Percentiles rank a stretch among this genome's conserved stretches.
phyloP scores from a whole-genome alignment of 768 basidiomycete species.

The Harrya chromipes region DNA sequence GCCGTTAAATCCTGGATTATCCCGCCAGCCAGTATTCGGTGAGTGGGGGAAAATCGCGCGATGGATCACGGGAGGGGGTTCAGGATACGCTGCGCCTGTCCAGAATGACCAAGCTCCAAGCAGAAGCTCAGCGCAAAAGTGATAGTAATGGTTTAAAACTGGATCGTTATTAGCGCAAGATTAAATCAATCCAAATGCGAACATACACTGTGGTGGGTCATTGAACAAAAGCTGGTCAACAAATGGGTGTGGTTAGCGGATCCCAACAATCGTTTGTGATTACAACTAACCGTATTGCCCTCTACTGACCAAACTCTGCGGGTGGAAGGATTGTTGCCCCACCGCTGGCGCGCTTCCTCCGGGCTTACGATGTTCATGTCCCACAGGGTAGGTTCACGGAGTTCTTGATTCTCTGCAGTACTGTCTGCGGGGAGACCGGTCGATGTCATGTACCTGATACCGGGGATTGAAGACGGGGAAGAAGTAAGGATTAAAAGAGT shows the following conservation, averaged over 20 bases:
- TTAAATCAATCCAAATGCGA: background rate
- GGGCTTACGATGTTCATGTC: slow-evolving; percentile 63
- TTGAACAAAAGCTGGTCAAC: slow-evolving; percentile 51
- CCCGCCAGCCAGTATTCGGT: slow-evolving; percentile 64
- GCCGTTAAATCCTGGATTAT: slow-evolving; percentile 70
- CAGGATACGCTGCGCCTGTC: slow-evolving; percentile 45
- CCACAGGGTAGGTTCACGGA: slow-evolving; percentile 61
- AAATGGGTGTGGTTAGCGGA: slow-evolving; percentile 5
- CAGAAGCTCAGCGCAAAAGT: slow-evolving; percentile 79
- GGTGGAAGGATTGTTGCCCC: slow-evolving; percentile 46
- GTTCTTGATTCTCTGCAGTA: slow-evolving; percentile 60
- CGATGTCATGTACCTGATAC: slow-evolving; percentile 58
- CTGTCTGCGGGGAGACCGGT: slow-evolving; percentile 57
- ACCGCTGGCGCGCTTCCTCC: slow-evolving; percentile 55
- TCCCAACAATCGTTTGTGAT: background rate
- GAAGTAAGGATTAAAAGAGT: slow-evolving; percentile 69
- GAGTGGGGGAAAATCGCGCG: slow-evolving; percentile 72
- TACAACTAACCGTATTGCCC: slow-evolving; percentile 62
- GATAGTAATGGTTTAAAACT: slow-evolving; percentile 84
- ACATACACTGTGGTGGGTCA: slow-evolving; percentile 60
- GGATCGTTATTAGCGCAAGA: background rate
- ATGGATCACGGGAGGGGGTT: slow-evolving; percentile 52
- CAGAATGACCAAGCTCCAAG: slow-evolving; percentile 76
- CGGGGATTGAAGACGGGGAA: slow-evolving; percentile 44
- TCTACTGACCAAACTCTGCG: slow-evolving; percentile 64